Percentiles rank a stretch among this genome's conserved stretches.
Evolutionary conservation across 495 filamentous ascomycete genomes (phyloP).

Genomic region (Aspergillus biplanus): DNA sequence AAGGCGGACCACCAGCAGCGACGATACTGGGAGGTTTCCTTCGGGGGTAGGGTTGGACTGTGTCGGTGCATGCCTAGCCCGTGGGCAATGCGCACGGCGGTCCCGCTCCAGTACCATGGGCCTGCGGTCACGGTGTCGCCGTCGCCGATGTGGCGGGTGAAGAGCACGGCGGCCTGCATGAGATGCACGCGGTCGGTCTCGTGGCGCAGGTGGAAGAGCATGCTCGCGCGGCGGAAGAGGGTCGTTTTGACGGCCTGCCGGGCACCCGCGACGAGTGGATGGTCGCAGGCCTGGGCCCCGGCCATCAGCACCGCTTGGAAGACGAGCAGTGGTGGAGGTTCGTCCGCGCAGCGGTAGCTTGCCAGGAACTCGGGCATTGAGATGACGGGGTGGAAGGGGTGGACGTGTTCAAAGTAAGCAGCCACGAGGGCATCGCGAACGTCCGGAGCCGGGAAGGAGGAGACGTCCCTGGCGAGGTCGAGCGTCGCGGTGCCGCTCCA

Average conservation of each 20-base stretch:
- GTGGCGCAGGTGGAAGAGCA: conserved; percentile 24
- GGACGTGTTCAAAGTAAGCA: conserved; percentile 17
- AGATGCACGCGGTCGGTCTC: conserved; percentile 23
- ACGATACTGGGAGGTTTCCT: neutral
- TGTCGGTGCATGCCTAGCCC: conserved; percentile 28
- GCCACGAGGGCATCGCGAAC: conserved; percentile 20
- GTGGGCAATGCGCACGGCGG: conserved; percentile 25
- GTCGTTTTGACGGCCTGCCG: conserved; percentile 18
- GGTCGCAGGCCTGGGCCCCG: conserved; percentile 18
- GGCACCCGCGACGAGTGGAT: conserved; percentile 15
- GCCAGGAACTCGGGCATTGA: conserved; percentile 12
- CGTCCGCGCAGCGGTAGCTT: neutral
- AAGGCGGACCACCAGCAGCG: conserved; percentile 24
- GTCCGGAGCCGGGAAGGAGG: conserved; percentile 1
- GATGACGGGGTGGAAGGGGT: conserved; percentile 15
- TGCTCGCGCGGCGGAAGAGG: conserved; percentile 26
- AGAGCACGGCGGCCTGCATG: conserved; percentile 25
- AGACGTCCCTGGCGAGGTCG: neutral
- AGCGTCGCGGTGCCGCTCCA: neutral
- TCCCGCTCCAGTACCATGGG: conserved; percentile 25
- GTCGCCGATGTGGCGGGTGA: conserved; percentile 23
- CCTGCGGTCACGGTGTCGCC: conserved; percentile 20
- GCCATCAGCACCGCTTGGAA: conserved; percentile 26
- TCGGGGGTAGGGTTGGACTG: neutral
- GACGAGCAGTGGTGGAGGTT: conserved; percentile 25